Evolutionary conservation across 1,284 basidiomycete genomes (phyloP), one percentile per base, ranked within the genome.

Genomic region (Amylostereum chailletii): DNA sequence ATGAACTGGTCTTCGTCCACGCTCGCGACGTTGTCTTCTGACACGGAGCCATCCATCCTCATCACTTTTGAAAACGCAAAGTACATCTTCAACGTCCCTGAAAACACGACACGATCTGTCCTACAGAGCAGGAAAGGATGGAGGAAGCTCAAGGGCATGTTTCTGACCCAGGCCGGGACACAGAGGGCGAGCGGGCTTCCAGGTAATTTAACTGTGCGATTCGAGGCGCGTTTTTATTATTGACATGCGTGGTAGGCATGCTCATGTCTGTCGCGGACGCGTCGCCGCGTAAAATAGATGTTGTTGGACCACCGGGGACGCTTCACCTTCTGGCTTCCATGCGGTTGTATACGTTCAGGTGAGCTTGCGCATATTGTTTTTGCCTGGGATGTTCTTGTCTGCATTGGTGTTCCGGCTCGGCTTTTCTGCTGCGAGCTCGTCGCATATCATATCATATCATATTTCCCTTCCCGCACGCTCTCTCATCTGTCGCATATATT

Each of bases 61-160:
- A 67, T 94, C 51, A 72, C 78, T 4, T 90, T 92, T 60, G 86
- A 90, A 58, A 74, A 79, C 45, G 81, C 76, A 5, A 86, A 89
- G 59, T 94, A 93, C 58, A 72, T 94, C 46, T 91, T 95, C 72
- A 94, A 94, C 65, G 82, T 75, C 2, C 83, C 88, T 4, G 92
- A 95, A 63, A 89, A 86, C 49, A 84, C 85, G 0, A 83, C 83
- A 46, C 71, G 93, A 34, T 68, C 83, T 0, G 86, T 86, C 58
- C 66, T 83, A 5, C 85, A 93, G 66, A 81, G 80, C 55, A 71
- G 70, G 52, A 66, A 75, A 36, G 77, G 77, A 42, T 80, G 85
- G 73, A 78, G 74, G 58, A 81, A 77, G 50, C 71, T 85, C 2
- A 76, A 75, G 44, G 84, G 74, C 1, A 57, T 94, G 9, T 94